These are phyloP conservation scores for Solanum bulbocastanum DNA, from an alignment of 257 asterid species.

Conservation along the genomic window DNA sequence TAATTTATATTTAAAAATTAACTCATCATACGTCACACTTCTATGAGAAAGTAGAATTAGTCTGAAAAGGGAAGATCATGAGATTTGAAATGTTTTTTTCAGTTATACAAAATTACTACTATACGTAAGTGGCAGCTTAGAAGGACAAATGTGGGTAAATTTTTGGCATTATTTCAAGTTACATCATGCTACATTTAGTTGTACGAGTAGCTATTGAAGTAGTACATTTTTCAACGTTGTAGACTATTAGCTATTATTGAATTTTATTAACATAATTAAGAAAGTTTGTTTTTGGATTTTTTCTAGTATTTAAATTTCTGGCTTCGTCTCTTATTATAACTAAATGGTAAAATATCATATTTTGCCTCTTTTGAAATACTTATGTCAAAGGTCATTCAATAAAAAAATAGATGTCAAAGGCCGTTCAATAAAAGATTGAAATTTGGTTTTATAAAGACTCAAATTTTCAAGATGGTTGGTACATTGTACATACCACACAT, in stretches of 20 bases:
- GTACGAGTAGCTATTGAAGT: not conserved
- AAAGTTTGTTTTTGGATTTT: too few species aligned
- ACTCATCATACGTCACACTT: not conserved
- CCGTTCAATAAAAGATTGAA: not conserved
- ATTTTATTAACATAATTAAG: too few species aligned
- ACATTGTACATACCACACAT: not conserved
- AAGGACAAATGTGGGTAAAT: not conserved
- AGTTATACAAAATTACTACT: not conserved
- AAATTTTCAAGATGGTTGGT: not conserved
- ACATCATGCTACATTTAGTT: not conserved
- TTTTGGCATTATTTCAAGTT: not conserved
- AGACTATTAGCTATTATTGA: not conserved
- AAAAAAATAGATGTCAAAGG: not conserved
- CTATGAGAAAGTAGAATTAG: not conserved
- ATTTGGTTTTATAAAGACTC: not conserved
- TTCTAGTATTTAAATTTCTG: not conserved
- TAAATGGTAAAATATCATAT: not conserved
- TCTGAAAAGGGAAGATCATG: not conserved
- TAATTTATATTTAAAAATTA: not conserved
- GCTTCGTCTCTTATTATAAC: not conserved
- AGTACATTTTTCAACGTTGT: not conserved
- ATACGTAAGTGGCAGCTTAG: not conserved
- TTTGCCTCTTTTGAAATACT: not conserved
- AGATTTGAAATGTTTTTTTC: not conserved
- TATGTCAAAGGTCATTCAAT: not conserved